phyloP scores from a whole-genome alignment of 768 basidiomycete species.

The Tylopilus sp. region DNA sequence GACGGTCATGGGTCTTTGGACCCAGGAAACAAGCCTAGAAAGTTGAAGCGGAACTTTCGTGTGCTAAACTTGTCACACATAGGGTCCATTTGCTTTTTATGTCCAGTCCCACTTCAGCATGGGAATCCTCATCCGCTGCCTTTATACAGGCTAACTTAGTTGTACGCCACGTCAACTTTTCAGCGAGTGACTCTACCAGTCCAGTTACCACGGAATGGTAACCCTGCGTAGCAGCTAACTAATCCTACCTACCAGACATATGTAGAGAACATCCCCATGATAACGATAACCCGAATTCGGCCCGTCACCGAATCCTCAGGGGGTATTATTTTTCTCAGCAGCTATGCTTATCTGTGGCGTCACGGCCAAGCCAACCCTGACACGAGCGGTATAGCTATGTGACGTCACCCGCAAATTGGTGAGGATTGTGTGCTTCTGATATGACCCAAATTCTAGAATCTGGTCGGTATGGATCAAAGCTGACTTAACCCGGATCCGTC shows the following conservation, averaged over 20 bases:
- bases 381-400: neutral
- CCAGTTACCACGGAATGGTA: neutral
- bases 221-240: neutral
- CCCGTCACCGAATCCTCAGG: conserved; percentile 7
- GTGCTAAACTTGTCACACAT: conserved; percentile 18
- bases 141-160: no score
- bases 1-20: neutral
- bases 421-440: neutral
- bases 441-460: neutral
- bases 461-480: neutral
- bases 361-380: neutral
- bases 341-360: conserved; percentile 6
- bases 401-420: neutral
- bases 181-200: neutral
- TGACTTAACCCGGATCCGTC: no score
- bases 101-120: neutral
- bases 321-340: neutral
- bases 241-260: neutral
- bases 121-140: no score
- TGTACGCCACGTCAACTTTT: neutral
- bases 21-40: conserved; percentile 9
- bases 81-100: conserved; percentile 18
- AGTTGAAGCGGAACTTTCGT: conserved; percentile 5
- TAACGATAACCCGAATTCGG: neutral
- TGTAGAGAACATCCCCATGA: neutral